Evolutionary conservation across 805 yeast species (phyloP).

Genomic region (Saccharomycopsis sp.): DNA sequence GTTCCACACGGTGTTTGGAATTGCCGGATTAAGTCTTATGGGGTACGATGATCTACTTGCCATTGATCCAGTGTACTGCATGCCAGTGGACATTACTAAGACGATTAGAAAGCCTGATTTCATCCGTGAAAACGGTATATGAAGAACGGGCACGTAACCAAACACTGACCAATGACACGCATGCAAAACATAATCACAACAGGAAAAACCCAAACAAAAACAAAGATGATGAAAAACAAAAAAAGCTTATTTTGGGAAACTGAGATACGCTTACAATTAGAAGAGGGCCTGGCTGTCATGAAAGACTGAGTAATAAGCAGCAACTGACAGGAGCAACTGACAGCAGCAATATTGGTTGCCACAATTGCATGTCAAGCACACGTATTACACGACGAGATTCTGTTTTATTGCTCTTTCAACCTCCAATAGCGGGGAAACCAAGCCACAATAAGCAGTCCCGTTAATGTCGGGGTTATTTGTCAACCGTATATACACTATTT

Average conservation of each 20-base stretch:
- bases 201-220: background rate
- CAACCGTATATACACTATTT: background rate
- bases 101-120: no score
- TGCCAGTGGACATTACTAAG: constrained; percentile 46
- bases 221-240: background rate
- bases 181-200: background rate
- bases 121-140: background rate
- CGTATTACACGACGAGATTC: no score
- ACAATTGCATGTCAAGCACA: background rate
- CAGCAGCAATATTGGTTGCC: background rate
- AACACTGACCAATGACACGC: background rate
- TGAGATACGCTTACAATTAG: background rate
- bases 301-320: background rate
- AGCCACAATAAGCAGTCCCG: no score
- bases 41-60: constrained; percentile 44
- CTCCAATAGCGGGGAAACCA: no score
- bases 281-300: background rate
- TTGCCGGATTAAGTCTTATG: constrained; percentile 79
- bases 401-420: no score
- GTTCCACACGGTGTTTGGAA: constrained; percentile 85
- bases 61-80: constrained; percentile 82
- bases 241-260: background rate
- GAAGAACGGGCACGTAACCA: background rate
- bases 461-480: background rate
- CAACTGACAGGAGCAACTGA: no score